A percentile compares a stretch with the other conserved stretches of the same genome.
phyloP scores from a whole-genome alignment of 1,284 basidiomycete genomes.

The Stereum hirsutum region DNA sequence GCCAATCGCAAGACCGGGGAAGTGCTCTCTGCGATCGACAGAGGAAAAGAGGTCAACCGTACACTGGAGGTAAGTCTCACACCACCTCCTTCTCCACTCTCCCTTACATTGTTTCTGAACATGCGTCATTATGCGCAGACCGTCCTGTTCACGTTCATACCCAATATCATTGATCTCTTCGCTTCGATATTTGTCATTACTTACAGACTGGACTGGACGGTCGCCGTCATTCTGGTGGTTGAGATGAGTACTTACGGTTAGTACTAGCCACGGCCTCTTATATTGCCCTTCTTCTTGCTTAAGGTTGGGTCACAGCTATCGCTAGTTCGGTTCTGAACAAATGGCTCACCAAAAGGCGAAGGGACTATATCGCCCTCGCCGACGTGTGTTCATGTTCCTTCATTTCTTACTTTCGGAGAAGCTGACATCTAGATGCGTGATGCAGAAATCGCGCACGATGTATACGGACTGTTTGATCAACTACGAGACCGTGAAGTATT shows the following conservation, averaged over 20 bases:
- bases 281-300: neutral
- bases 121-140: constrained; percentile 27
- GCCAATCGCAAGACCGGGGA: constrained; percentile 63
- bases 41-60: constrained; percentile 47
- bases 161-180: constrained; percentile 72
- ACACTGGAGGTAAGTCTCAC: constrained; percentile 23
- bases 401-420: constrained; percentile 15
- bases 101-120: too few relatives aligned
- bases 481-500: constrained; percentile 83
- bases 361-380: constrained; percentile 61
- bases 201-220: constrained; percentile 56
- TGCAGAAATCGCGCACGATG: too few relatives aligned
- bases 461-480: constrained; percentile 77
- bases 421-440: too few relatives aligned
- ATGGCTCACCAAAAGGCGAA: constrained; percentile 63
- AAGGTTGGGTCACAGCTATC: constrained; percentile 31
- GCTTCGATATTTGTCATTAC: constrained; percentile 61
- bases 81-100: too few relatives aligned
- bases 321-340: constrained; percentile 60
- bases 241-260: constrained; percentile 72
- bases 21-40: constrained; percentile 56
- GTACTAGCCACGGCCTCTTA: too few relatives aligned
- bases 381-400: neutral
- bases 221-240: constrained; percentile 62
- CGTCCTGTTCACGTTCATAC: constrained; percentile 72